Base-by-base conservation (phyloP, 176 grass and related monocot genomes). In the Raddia distichophylla region DNA sequence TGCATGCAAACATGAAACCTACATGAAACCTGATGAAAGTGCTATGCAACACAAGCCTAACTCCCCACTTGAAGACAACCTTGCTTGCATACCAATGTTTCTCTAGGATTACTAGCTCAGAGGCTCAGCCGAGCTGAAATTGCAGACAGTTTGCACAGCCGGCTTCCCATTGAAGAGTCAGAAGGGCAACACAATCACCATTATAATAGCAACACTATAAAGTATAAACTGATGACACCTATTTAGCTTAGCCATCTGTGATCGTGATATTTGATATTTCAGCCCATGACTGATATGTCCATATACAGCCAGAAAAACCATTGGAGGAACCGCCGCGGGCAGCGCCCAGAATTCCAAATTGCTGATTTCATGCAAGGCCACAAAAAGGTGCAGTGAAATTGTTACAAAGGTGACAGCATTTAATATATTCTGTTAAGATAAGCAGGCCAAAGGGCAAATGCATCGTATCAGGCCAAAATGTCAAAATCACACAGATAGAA, bases 361-460 rank as follows among this genome's bases (percentile, higher is more conserved):
- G 66, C 33, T 78, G 74, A 52, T 45, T 75, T 85, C 83, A 63
- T 62, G 65, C 3, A 62, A 62, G 13, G 47, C 75, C 7, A 55
- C 20, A 13, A 10, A 73, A n/a, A 73, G 64, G 64, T 15, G 47
- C 3, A 14, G 35, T 47, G 60, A 75, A 69, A 73, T 66, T 8
- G 49, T 49, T 65, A 43, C 57, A 47, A 35, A 32, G 49, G 50
- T 33, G 22, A 15, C 47, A 46, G 45, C 40, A 56, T 7, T 53
- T 40, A 18, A 49, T 6, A 15, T 6, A 4, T 51, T 69, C 42
- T 48, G 42, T 68, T 50, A 10, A 12, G 15, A 18, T 27, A 18
- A 67, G 5, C 11, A 43, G 18, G 44, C 13, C 45, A 59, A 35
- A 60, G 51, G 4, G 44, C 32, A 32, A 61, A 27, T 17, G 19